Evolutionary conservation across 2,329 filamentous ascomycete species (phyloP).

Genomic region (Didymella segeticola): DNA sequence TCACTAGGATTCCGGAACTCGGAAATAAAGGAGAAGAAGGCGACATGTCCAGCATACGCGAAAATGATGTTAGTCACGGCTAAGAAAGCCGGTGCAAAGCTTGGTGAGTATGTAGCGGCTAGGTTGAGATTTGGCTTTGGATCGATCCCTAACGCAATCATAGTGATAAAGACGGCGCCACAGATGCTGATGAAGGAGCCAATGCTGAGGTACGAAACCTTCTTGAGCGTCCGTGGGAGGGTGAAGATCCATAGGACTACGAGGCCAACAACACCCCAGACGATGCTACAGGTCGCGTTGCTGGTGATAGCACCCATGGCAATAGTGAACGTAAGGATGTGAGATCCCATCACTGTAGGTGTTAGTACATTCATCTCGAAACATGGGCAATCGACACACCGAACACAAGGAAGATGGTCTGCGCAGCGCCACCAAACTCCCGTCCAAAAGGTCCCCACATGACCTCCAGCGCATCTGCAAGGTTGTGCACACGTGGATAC

Average conservation of each 20-base stretch:
- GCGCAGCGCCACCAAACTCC: constrained; percentile 67
- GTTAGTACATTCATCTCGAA: background rate
- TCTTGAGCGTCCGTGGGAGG: constrained; percentile 66
- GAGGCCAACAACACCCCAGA: constrained; percentile 67
- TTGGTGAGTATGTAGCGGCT: constrained; percentile 21
- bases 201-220: constrained; percentile 68
- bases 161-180: constrained; percentile 68
- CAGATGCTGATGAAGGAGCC: constrained; percentile 69
- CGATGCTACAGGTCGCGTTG: constrained; percentile 67
- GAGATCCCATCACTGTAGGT: constrained; percentile 57
- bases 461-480: constrained; percentile 70
- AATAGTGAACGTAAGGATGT: constrained; percentile 72
- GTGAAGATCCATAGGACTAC: constrained; percentile 66
- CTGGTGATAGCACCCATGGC: constrained; percentile 69
- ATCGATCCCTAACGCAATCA: constrained; percentile 67
- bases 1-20: constrained; percentile 67
- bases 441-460: constrained; percentile 66
- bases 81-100: constrained; percentile 28
- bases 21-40: constrained; percentile 70
- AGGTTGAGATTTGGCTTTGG: constrained; percentile 36
- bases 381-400: constrained; percentile 53
- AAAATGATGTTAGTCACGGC: constrained; percentile 67
- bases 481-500: constrained; percentile 56
- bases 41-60: constrained; percentile 70
- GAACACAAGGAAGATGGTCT: constrained; percentile 69